phyloP scores from a whole-genome alignment of 345 rosid species.

The Eucalyptus pauciflora region DNA sequence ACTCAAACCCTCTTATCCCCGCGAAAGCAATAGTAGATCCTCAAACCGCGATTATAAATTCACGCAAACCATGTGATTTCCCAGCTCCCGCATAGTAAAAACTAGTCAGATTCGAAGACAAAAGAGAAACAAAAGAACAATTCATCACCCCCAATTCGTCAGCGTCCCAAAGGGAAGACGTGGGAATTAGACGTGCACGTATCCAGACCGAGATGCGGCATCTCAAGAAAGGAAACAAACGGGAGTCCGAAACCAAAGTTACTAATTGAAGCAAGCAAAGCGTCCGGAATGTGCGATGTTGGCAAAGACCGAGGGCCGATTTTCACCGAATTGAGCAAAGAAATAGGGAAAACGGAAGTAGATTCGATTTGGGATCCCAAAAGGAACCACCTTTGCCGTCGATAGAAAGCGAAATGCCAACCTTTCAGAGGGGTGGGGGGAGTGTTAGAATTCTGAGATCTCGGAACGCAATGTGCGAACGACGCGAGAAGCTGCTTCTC shows the following conservation, averaged over 20 bases:
- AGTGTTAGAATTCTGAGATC: background rate
- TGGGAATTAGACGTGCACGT: background rate
- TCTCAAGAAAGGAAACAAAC: background rate
- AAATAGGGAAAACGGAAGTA: background rate
- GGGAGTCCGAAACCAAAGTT: background rate
- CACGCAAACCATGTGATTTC: background rate
- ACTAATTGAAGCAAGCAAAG: background rate
- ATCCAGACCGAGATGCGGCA: background rate
- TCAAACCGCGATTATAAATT: background rate
- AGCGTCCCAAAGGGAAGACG: background rate
- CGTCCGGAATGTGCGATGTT: background rate
- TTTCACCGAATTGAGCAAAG: background rate
- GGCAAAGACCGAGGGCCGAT: background rate
- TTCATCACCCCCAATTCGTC: background rate
- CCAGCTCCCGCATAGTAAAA: background rate
- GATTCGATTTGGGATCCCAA: background rate
- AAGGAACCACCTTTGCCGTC: background rate
- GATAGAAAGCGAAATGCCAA: background rate
- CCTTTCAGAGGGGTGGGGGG: background rate
- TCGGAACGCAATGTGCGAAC: background rate
- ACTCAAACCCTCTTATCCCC: background rate
- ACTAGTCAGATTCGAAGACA: background rate
- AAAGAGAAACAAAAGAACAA: background rate
- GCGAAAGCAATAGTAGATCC: background rate
- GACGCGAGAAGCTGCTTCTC: background rate